These are phyloP conservation scores for Cynara cardunculus DNA, from an alignment of 129 eudicot species.

Conservation along the genomic window DNA sequence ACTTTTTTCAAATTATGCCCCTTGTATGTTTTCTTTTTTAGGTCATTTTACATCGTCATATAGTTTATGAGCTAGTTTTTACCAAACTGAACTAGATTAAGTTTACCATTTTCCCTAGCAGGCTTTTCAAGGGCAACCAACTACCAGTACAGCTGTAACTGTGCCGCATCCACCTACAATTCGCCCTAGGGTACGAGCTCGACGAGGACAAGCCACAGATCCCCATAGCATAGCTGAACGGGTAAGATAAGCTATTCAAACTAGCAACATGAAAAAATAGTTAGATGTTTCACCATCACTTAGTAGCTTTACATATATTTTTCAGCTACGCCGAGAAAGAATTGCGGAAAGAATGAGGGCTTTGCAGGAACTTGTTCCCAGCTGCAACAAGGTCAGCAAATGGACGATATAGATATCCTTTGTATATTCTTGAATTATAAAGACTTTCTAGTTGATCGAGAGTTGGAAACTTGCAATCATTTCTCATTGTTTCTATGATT, in stretches of 20 bases:
- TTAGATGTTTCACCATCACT: not conserved
- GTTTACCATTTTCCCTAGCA: conserved; percentile 14
- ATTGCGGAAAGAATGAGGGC: conserved; percentile 98
- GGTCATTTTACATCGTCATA: not conserved
- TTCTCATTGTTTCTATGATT: not conserved
- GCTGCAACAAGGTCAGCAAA: conserved; percentile 85
- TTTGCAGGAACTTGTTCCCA: conserved; percentile 94
- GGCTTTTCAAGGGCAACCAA: conserved; percentile 79
- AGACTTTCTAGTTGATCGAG: not conserved
- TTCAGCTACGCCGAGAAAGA: conserved; percentile 89
- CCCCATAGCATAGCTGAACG: conserved; percentile 99
- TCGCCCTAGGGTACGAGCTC: conserved; percentile 92
- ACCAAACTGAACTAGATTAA: not conserved
- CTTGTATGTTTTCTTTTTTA: not conserved
- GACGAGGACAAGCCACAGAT: conserved; percentile 97
- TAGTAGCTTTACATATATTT: conserved; percentile 1
- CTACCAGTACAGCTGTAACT: conserved; percentile 64
- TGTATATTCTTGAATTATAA: not conserved
- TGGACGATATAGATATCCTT: not conserved
- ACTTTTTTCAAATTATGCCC: not conserved
- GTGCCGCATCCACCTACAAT: conserved; percentile 79
- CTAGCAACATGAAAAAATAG: not conserved
- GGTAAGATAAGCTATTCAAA: conserved; percentile 33
- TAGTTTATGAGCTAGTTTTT: not conserved
- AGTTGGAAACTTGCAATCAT: too few relatives aligned